Evolutionary conservation across 352 stramenopile genomes (phyloP), one percentile per base, ranked within the genome.

Genomic region (Blastocystis sp.): DNA sequence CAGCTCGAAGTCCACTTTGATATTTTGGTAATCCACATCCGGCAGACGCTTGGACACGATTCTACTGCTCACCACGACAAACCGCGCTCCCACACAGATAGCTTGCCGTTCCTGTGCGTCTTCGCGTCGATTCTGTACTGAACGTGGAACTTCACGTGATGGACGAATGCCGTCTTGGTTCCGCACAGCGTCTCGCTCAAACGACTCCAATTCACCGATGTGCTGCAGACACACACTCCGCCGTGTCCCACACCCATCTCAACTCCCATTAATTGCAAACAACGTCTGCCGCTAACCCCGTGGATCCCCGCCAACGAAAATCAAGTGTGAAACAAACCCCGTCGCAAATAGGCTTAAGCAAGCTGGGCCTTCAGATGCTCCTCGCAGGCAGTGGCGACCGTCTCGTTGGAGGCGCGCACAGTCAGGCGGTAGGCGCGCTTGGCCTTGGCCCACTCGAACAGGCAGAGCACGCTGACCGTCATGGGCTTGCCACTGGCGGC

Each of bases 351-450:
- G 6, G 21, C 57, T 84, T 84, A 84, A 68, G 52, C 74, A 34
- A 84, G 74, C 40, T 84, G 21, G 43, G 78, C 78, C 68, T 88
- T 88, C 3, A 88, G 61, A 78, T 76, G 64, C 21, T 88, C 78
- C 64, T 76, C 70, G 52, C 64, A 76, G 34, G 78, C 78, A 28
- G 45, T 65, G 52, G 78, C 78, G 34, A 88, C 57, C 11, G 54
- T 45, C 28, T 43, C 68, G 48, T 88, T 88, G 68, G 78, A 88
- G 38, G 78, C 78, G 34, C 78, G 78, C 3, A 88, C 78, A 76
- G 78, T 88, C 11, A 79, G 64, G 76, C 78, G 78, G 78, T 69
- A 76, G n/a, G 78, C 78, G 38, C 65, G 54, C 68, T 88, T 88
- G 6, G 43, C 40, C 43, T 74, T 76, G 9, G 74, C 74, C 64